These are phyloP conservation scores for Pythium insidiosum DNA, from an alignment of 352 stramenopile species.

Conservation along the genomic window DNA sequence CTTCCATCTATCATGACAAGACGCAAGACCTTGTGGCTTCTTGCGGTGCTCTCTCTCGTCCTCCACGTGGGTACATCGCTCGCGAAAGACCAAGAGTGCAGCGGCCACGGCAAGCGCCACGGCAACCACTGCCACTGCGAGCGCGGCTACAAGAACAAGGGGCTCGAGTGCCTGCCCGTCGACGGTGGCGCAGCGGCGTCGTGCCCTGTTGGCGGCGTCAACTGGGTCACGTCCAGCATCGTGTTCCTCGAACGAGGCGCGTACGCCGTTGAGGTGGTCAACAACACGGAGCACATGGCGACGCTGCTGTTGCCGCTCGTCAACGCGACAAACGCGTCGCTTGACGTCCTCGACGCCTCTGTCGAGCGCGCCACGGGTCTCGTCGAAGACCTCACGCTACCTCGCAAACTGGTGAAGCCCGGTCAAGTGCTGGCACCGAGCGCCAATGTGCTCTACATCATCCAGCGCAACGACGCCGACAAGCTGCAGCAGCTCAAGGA, in stretches of 20 bases:
- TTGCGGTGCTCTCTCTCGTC: too few relatives aligned
- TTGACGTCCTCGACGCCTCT: slow-evolving; percentile 16
- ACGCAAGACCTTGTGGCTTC: too few relatives aligned
- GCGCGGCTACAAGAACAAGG: slow-evolving; percentile 29
- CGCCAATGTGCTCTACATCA: slow-evolving; percentile 29
- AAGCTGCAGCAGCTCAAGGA: slow-evolving; percentile 21
- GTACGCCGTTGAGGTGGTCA: slow-evolving; percentile 27
- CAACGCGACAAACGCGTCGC: slow-evolving; percentile 8
- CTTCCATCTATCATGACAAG: too few relatives aligned
- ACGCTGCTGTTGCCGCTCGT: slow-evolving; percentile 27
- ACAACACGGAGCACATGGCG: slow-evolving; percentile 41
- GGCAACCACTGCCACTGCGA: slow-evolving; percentile 40
- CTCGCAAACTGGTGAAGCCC: slow-evolving; percentile 32
- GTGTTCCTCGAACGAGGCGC: slow-evolving; percentile 35
- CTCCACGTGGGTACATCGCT: too few relatives aligned
- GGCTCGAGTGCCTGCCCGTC: slow-evolving; percentile 22
- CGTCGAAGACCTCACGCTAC: slow-evolving; percentile 29
- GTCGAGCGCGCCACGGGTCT: slow-evolving; percentile 13
- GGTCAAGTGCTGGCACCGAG: slow-evolving; percentile 29
- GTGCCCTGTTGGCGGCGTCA: slow-evolving; percentile 26
- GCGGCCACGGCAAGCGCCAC: slow-evolving; percentile 29
- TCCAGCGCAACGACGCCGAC: slow-evolving; percentile 39
- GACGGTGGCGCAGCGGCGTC: slow-evolving; percentile 8
- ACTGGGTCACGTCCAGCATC: slow-evolving; percentile 30
- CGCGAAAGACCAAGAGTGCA: slow-evolving; percentile 20